These are phyloP conservation scores for Metarhizium album DNA, from an alignment of 2,329 filamentous ascomycete genomes.

Conservation along the genomic window DNA sequence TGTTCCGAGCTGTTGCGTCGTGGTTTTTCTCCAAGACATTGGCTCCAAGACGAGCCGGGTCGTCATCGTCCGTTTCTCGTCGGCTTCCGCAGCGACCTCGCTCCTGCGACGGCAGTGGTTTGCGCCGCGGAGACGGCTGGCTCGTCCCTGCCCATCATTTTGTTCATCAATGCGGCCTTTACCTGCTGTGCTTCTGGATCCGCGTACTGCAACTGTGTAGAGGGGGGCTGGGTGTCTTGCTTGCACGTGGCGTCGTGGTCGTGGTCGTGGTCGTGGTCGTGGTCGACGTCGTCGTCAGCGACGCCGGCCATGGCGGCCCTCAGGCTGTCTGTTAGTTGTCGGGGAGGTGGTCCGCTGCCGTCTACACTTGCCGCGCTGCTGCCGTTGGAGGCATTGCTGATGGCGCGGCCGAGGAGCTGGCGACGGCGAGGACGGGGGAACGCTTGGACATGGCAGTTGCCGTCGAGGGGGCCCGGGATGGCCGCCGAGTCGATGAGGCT, in stretches of 20 bases:
- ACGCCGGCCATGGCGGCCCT: conserved; percentile 7
- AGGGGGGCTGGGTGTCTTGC: conserved; percentile 25
- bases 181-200: conserved; percentile 36
- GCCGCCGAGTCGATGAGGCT: conserved; percentile 27
- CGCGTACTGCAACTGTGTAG: conserved; percentile 44
- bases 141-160: conserved; percentile 24
- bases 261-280: too few relatives aligned
- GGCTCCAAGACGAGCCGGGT: neutral
- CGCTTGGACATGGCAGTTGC: conserved; percentile 6
- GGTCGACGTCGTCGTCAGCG: conserved; percentile 9
- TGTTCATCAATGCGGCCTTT: conserved; percentile 33
- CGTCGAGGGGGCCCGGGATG: conserved; percentile 3
- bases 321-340: conserved; percentile 3
- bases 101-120: neutral
- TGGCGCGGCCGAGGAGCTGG: conserved; percentile 45
- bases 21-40: too few relatives aligned
- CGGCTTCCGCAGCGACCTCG: conserved; percentile 3
- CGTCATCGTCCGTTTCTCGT: neutral
- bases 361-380: conserved; percentile 33
- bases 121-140: neutral
- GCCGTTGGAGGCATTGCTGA: conserved; percentile 45
- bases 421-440: conserved; percentile 26
- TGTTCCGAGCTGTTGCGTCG: too few relatives aligned
- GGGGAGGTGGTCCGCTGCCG: conserved; percentile 13
- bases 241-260: conserved; percentile 14